Base-by-base conservation (phyloP, 352 stramenopile species). In the Globisporangium parvum region DNA sequence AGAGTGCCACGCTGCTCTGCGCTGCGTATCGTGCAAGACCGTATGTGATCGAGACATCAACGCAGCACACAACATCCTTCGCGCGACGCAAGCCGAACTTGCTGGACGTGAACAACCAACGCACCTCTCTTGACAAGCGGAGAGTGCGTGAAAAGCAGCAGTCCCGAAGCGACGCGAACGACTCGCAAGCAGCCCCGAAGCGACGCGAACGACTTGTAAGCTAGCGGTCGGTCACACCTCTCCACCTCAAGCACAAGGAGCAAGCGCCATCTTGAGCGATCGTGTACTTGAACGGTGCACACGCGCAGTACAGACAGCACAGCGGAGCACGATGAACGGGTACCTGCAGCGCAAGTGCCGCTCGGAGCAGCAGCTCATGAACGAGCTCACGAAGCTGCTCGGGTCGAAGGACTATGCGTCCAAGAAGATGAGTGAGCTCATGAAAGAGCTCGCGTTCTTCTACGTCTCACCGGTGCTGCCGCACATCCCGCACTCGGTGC, bases 301-400 rank as follows among this genome's bases (percentile, higher is more conserved):
- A 31, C 26, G 6, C n/a, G n/a, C n/a, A n/a, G n/a, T n/a, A 31
- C 26, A 31, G 31, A 14, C 31, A 37, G 6, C 31, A 37, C 31
- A 5, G 12, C 8, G n/a, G n/a, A 28, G 23, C 46, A 39, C 21
- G 8, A 91, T 92, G 77, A 89, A 89, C 61, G 72, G 62, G 24
- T 89, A 89, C 62, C 51, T 89, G 53, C 70, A 71, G 53, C 73
- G 67, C 60, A 88, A 87, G 55, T 85, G 75, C 59, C 80, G 77
- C 59, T 92, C 80, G 17, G 77, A 90, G 75, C 77, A 89, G 69
- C 80, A 92, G 66, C 73, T 92, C 51, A 78, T 91, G 68, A 91
- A 92, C 55, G 82, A 92, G 55, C 67, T 92, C 39, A 71, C 70
- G 28, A 87, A 84, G 62, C 63, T 87, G 17, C 58, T 90, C 21